phyloP scores from a whole-genome alignment of 768 basidiomycete species.

The Myochromella boudieri region DNA sequence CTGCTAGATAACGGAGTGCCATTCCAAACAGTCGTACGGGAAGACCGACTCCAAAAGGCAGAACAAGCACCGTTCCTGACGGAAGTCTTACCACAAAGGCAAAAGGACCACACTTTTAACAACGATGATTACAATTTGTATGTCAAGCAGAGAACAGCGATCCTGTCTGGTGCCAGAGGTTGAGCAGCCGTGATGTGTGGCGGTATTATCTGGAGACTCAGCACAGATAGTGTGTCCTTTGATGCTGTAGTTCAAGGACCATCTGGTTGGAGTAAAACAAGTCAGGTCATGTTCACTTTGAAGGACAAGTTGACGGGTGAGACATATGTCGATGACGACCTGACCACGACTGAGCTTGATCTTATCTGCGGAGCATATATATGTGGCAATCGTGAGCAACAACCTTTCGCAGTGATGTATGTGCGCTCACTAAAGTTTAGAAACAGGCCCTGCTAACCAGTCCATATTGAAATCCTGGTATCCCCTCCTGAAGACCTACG shows the following conservation, averaged over 20 bases:
- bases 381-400: no score
- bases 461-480: no score
- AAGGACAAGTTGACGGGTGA: background rate
- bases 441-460: no score
- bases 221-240: conserved; percentile 4
- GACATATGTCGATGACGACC: conserved; percentile 14
- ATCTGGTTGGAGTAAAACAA: background rate
- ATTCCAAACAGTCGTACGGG: conserved; percentile 1
- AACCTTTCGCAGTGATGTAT: no score
- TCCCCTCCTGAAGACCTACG: no score
- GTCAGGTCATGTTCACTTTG: background rate
- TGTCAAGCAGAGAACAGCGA: background rate
- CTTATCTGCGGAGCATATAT: no score
- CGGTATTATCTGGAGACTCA: conserved; percentile 14
- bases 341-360: conserved; percentile 13
- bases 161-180: conserved; percentile 10
- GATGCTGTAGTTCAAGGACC: conserved; percentile 13
- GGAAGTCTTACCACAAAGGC: no score
- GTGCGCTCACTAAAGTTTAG: no score
- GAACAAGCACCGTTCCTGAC: no score
- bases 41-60: no score
- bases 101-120: background rate
- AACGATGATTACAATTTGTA: conserved; percentile 12
- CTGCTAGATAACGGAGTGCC: background rate
- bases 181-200: conserved; percentile 15